Percentiles rank a stretch among this genome's conserved stretches.
phyloP scores from a whole-genome alignment of 228 moss, liverwort and hornwort genomes.

The Sphagnum magellanicum region DNA sequence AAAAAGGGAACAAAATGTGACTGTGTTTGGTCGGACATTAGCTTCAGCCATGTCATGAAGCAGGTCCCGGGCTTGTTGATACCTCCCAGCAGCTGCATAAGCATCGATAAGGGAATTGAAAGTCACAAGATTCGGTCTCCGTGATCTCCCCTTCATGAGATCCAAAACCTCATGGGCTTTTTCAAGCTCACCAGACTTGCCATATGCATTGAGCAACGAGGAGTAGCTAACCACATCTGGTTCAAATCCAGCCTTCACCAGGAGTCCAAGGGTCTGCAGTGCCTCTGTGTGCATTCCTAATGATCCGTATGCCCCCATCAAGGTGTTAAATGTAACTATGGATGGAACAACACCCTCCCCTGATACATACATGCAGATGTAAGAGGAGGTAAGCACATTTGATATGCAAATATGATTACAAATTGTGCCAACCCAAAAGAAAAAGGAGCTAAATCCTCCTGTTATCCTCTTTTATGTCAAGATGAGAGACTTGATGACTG shows the following conservation, averaged over 20 bases:
- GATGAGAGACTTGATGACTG: no score
- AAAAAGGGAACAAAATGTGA: constrained; percentile 86
- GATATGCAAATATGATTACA: no score
- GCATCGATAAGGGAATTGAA: constrained; percentile 86
- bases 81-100: constrained; percentile 53
- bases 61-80: constrained; percentile 58
- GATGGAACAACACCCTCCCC: constrained; percentile 77
- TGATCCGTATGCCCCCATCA: constrained; percentile 75
- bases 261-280: constrained; percentile 41
- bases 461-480: no score
- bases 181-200: constrained; percentile 74
- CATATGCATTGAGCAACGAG: constrained; percentile 77
- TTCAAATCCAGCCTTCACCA: constrained; percentile 66
- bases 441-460: no score
- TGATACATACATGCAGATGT: constrained; percentile 2
- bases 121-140: constrained; percentile 78
- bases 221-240: constrained; percentile 89
- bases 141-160: constrained; percentile 65
- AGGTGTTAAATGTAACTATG: constrained; percentile 80
- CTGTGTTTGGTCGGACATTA: constrained; percentile 60
- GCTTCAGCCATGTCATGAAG: constrained; percentile 86
- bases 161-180: constrained; percentile 74
- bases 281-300: constrained; percentile 67
- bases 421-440: no score
- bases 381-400: no score